Conservation (phyloP, 2,329 filamentous ascomycete genomes). For the Arthrobotrys musiformis region DNA sequence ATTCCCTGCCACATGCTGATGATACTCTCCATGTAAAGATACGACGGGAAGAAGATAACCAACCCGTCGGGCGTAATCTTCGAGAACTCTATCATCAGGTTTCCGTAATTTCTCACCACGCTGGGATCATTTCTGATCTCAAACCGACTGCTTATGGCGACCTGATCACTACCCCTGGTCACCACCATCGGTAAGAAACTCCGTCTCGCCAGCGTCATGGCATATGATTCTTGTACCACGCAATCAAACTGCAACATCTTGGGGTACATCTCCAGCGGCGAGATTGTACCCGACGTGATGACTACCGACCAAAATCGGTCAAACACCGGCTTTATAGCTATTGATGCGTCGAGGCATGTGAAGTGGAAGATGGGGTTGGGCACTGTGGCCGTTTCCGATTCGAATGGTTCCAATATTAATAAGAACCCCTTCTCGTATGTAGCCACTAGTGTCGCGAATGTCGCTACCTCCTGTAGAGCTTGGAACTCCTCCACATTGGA, state of each 20-base stretch:
- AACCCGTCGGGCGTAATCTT: constrained; percentile 96
- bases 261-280: constrained; percentile 97
- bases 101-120: constrained; percentile 97
- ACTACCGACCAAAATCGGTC: constrained; percentile 98
- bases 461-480: constrained; percentile 94
- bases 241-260: constrained; percentile 96
- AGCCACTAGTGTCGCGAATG: constrained; percentile 92
- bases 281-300: constrained; percentile 97
- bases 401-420: constrained; percentile 95
- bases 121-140: constrained; percentile 94
- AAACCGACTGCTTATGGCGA: constrained; percentile 90
- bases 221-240: constrained; percentile 95
- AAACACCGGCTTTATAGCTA: constrained; percentile 97
- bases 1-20: constrained; percentile 99
- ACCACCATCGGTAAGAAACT: constrained; percentile 99
- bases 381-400: constrained; percentile 93
- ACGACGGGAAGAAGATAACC: constrained; percentile 99
- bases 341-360: constrained; percentile 94
- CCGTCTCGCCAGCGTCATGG: constrained; percentile 90
- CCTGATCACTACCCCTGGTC: constrained; percentile 92
- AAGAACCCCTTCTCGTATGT: constrained; percentile 98
- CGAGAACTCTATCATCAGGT: constrained; percentile 90
- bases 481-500: constrained; percentile 99
- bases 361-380: constrained; percentile 98
- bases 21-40: constrained; percentile 98